phyloP scores from a whole-genome alignment of 768 basidiomycete species.

The Lactarius psammicola region DNA sequence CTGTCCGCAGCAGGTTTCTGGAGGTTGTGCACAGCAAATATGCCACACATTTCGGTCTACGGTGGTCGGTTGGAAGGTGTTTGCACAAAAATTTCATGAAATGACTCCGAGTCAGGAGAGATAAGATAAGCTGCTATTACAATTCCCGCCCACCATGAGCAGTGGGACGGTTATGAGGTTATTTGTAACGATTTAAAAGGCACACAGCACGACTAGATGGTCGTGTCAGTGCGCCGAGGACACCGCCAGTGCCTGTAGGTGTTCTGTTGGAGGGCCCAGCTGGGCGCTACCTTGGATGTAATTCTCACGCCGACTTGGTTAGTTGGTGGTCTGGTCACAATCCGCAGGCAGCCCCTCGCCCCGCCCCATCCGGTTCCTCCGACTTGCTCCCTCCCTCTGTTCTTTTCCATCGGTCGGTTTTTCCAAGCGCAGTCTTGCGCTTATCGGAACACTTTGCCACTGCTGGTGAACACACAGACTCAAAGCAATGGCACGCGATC shows the following conservation, averaged over 20 bases:
- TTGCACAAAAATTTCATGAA: constrained; percentile 8
- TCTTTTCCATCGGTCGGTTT: background rate
- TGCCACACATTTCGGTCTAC: constrained; percentile 75
- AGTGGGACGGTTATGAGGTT: too few species aligned
- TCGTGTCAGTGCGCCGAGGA: too few species aligned
- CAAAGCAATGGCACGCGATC: constrained; percentile 29
- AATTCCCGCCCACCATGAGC: background rate
- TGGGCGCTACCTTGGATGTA: background rate
- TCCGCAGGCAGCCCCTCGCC: constrained; percentile 7
- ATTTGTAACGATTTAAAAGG: background rate
- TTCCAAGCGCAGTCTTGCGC: background rate
- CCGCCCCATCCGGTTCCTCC: constrained; percentile 1
- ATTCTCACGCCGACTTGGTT: constrained; percentile 17
- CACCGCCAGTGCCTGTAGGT: background rate
- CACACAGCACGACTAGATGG: background rate
- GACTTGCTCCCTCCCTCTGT: background rate
- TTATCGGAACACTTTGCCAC: constrained; percentile 12
- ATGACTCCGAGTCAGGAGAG: constrained; percentile 1
- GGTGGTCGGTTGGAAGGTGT: background rate
- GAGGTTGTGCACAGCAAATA: constrained; percentile 81
- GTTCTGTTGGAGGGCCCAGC: background rate
- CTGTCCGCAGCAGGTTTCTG: constrained; percentile 68
- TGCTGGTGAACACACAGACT: background rate
- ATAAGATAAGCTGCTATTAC: constrained; percentile 16
- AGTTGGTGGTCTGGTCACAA: constrained; percentile 14